Evolutionary conservation across 2,329 filamentous ascomycete species (phyloP).

Genomic region (Achaetomium macrosporum): DNA sequence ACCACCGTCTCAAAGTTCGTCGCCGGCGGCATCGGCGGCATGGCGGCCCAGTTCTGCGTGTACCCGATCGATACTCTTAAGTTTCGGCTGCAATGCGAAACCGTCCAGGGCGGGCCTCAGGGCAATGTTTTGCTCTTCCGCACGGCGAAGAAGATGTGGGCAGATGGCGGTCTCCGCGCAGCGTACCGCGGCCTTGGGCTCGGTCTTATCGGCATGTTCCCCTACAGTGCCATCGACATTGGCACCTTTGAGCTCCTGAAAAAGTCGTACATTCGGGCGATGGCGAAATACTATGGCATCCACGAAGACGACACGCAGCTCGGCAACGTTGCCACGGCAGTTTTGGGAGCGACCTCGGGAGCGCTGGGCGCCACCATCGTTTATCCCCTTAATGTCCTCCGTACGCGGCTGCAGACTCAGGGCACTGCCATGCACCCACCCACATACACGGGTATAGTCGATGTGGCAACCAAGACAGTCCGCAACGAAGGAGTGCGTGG

Average conservation of each 20-base stretch:
- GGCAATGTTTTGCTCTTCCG: slow-evolving; percentile 77
- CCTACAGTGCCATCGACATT: slow-evolving; percentile 94
- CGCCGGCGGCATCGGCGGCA: slow-evolving; percentile 84
- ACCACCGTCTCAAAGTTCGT: slow-evolving; percentile 82
- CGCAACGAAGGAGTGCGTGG: slow-evolving; percentile 77
- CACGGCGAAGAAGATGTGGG: slow-evolving; percentile 83
- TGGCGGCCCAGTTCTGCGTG: slow-evolving; percentile 94
- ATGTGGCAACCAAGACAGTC: slow-evolving; percentile 80
- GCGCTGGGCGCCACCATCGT: slow-evolving; percentile 90
- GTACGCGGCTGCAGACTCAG: slow-evolving; percentile 88
- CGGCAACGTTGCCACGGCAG: slow-evolving; percentile 76
- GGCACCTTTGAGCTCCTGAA: slow-evolving; percentile 94
- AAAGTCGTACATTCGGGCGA: slow-evolving; percentile 61
- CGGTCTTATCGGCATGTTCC: slow-evolving; percentile 93
- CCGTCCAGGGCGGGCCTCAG: slow-evolving; percentile 74
- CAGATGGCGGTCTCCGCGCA: slow-evolving; percentile 63
- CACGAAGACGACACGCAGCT: slow-evolving; percentile 80
- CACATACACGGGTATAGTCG: slow-evolving; percentile 85
- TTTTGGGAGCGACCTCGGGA: slow-evolving; percentile 86
- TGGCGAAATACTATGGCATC: slow-evolving; percentile 62
- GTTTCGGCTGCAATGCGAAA: slow-evolving; percentile 85
- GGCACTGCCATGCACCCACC: slow-evolving; percentile 86
- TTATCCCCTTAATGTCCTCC: slow-evolving; percentile 89
- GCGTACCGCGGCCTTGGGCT: slow-evolving; percentile 93
- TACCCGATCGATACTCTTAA: slow-evolving; percentile 87